A percentile compares a stretch with the other conserved stretches of the same genome.
Evolutionary conservation across 139 green algal species (phyloP).

Genomic region (Mychonastes homosphaera): DNA sequence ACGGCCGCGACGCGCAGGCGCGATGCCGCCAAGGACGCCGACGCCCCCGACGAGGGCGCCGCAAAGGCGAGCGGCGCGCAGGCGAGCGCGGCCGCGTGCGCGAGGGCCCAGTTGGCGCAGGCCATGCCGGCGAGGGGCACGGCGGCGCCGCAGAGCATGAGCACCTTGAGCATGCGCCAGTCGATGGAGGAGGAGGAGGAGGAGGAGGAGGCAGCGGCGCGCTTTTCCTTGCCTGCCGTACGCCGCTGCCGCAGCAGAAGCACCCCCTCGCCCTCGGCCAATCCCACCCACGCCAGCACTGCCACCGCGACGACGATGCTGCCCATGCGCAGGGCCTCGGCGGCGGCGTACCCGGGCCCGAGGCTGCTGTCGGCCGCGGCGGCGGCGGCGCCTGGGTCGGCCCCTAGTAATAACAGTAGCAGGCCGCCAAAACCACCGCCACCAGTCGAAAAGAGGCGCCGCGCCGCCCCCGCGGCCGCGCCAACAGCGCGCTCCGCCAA

Average conservation of each 20-base stretch:
- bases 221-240: background rate
- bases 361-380: too few species aligned
- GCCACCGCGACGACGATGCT: too few species aligned
- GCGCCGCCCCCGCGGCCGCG: too few species aligned
- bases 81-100: constrained; percentile 17
- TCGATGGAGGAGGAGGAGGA: background rate
- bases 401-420: too few species aligned
- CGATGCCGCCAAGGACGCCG: background rate
- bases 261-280: too few species aligned
- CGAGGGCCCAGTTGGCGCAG: constrained; percentile 42
- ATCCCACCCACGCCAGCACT: too few species aligned
- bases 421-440: too few species aligned
- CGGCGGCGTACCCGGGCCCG: too few species aligned
- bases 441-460: too few species aligned
- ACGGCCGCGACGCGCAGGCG: background rate
- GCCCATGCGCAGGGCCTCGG: too few species aligned
- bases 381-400: too few species aligned
- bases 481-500: too few species aligned
- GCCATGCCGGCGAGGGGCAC: constrained; percentile 25
- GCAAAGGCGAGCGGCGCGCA: constrained; percentile 18
- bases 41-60: background rate
- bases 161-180: background rate
- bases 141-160: constrained; percentile 20
- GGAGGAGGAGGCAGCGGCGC: background rate
- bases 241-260: background rate